Conservation (phyloP, 495 filamentous ascomycete genomes). For the Penicillium cinerascens region DNA sequence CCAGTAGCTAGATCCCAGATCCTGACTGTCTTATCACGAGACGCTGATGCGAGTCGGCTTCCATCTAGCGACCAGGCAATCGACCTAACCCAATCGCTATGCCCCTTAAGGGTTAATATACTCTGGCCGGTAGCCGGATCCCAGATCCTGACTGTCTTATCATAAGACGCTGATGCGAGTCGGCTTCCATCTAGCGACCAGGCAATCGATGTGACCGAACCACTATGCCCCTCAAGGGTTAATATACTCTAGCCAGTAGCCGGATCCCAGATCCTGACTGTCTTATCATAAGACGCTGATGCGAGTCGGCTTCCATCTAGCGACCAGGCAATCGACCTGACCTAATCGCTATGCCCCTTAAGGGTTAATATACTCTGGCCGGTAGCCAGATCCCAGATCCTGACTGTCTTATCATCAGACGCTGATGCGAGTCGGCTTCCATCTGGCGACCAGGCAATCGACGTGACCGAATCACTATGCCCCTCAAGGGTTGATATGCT, state of each 20-base stretch:
- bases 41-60: slow-evolving; percentile 1
- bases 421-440: slow-evolving; percentile 1
- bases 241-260: slow-evolving; percentile 1
- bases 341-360: slow-evolving; percentile 4
- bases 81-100: slow-evolving; percentile 1
- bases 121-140: neutral
- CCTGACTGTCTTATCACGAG: neutral
- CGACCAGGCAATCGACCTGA: neutral
- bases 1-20: slow-evolving; percentile 3
- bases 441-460: neutral
- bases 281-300: neutral
- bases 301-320: slow-evolving; percentile 1
- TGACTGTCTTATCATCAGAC: neutral
- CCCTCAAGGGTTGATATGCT: neutral
- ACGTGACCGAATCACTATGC: neutral
- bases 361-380: slow-evolving; percentile 7
- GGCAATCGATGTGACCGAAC: neutral
- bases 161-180: neutral
- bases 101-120: slow-evolving; percentile 10
- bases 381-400: slow-evolving; percentile 5
- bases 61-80: neutral
- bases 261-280: slow-evolving; percentile 3
- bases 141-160: slow-evolving; percentile 2
- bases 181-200: neutral
- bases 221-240: slow-evolving; percentile 9